Evolutionary conservation across 1,284 basidiomycete species (phyloP).

Genomic region (Boletus mariae): DNA sequence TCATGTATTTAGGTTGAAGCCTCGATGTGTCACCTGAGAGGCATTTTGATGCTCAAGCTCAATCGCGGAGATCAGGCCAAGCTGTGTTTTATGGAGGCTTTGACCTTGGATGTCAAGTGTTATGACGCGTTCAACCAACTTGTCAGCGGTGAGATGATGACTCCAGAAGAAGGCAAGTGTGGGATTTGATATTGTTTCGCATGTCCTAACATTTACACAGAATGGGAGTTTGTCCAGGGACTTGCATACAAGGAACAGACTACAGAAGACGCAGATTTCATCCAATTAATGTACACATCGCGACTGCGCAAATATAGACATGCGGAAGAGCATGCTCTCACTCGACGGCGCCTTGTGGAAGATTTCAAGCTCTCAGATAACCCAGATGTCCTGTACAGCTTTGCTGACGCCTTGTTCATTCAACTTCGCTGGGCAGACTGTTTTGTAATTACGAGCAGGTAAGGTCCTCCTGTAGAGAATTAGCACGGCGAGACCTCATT

Average conservation of each 20-base stretch:
- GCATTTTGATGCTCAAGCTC: conserved; percentile 89
- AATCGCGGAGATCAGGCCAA: conserved; percentile 89
- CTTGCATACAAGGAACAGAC: conserved; percentile 82
- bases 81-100: conserved; percentile 91
- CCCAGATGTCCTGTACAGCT: conserved; percentile 87
- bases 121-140: conserved; percentile 95
- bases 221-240: conserved; percentile 93
- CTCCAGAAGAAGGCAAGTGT: conserved; percentile 78
- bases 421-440: conserved; percentile 94
- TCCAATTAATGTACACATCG: conserved; percentile 88
- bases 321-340: conserved; percentile 74
- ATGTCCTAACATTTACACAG: conserved; percentile 39
- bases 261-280: conserved; percentile 84
- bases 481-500: conserved; percentile 1
- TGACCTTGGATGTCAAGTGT: conserved; percentile 94
- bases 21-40: conserved; percentile 92
- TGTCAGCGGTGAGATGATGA: conserved; percentile 91
- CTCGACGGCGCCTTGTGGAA: conserved; percentile 69
- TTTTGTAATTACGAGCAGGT: conserved; percentile 84
- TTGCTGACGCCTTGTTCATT: conserved; percentile 88
- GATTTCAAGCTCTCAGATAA: conserved; percentile 84
- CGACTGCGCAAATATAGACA: conserved; percentile 89
- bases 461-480: conserved; percentile 8
- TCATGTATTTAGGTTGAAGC: conserved; percentile 72
- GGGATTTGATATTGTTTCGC: not conserved